Conservation (phyloP, 2,329 filamentous ascomycete species). For the Verticillium zaregamsianum region DNA sequence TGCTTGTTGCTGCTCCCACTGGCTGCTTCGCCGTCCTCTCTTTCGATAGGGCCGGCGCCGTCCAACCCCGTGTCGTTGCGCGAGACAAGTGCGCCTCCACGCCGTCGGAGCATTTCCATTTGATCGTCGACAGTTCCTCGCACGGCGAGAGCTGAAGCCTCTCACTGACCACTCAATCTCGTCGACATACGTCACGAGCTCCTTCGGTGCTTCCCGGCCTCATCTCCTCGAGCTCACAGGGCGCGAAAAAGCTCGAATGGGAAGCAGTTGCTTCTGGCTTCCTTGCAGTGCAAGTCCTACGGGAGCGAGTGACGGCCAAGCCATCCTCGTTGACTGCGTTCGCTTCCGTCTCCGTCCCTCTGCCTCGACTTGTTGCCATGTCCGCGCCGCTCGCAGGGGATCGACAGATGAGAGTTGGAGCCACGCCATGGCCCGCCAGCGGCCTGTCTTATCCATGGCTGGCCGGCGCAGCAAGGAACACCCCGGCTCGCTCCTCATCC, state of each 20-base stretch:
- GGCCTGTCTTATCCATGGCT: constrained; percentile 2
- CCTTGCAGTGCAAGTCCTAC: background rate
- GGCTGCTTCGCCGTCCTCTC: background rate
- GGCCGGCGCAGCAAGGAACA: background rate
- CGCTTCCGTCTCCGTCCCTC: background rate
- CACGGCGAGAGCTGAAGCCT: background rate
- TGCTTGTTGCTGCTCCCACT: background rate
- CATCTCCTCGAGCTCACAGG: background rate
- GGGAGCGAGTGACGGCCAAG: background rate
- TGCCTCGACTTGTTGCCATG: background rate
- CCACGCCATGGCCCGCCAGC: background rate
- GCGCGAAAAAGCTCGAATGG: background rate
- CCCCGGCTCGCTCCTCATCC: background rate
- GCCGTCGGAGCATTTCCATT: background rate
- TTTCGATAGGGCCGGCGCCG: constrained; percentile 11
- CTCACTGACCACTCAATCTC: background rate
- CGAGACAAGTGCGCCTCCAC: constrained; percentile 3
- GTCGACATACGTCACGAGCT: background rate
- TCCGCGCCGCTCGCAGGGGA: background rate
- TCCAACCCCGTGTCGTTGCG: constrained; percentile 21
- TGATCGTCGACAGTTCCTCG: constrained; percentile 20
- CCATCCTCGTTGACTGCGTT: background rate
- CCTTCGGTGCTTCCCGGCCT: background rate
- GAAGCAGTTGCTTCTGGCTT: background rate
- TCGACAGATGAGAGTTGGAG: constrained; percentile 1